Evolutionary conservation across 2,329 filamentous ascomycete genomes (phyloP).

Genomic region (Scedosporium apiospermum): DNA sequence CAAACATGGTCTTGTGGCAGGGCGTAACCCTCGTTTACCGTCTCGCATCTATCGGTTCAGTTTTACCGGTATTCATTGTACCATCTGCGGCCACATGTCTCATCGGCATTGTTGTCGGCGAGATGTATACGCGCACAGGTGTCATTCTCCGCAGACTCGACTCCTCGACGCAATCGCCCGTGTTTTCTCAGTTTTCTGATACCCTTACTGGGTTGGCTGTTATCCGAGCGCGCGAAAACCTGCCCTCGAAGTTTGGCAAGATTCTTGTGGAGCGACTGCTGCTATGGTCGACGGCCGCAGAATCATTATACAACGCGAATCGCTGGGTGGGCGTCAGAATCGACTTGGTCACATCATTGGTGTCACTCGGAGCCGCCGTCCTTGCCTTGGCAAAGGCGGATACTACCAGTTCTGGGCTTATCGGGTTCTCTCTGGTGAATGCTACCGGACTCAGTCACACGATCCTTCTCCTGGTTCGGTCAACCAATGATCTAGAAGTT

Average conservation of each 20-base stretch:
- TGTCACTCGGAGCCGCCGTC: constrained; percentile 30
- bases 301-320: constrained; percentile 35
- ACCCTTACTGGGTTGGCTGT: constrained; percentile 29
- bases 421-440: constrained; percentile 38
- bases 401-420: constrained; percentile 29
- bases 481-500: constrained; percentile 36
- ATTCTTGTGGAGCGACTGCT: constrained; percentile 30
- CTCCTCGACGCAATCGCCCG: constrained; percentile 35
- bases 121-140: constrained; percentile 31
- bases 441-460: constrained; percentile 32
- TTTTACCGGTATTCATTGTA: constrained; percentile 41
- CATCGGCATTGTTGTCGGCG: constrained; percentile 32
- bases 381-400: constrained; percentile 30
- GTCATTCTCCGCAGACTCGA: constrained; percentile 35
- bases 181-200: constrained; percentile 37
- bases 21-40: constrained; percentile 33
- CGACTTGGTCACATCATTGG: constrained; percentile 32
- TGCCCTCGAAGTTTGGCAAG: constrained; percentile 30
- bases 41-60: constrained; percentile 36
- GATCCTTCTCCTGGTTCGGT: constrained; percentile 32
- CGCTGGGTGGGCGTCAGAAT: constrained; percentile 37
- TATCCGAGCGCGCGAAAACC: constrained; percentile 32
- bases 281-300: constrained; percentile 24
- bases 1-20: constrained; percentile 32
- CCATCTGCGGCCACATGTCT: constrained; percentile 35